Evolutionary conservation across 1,284 basidiomycete species (phyloP).

Genomic region (Cryptococcus neoformans): DNA sequence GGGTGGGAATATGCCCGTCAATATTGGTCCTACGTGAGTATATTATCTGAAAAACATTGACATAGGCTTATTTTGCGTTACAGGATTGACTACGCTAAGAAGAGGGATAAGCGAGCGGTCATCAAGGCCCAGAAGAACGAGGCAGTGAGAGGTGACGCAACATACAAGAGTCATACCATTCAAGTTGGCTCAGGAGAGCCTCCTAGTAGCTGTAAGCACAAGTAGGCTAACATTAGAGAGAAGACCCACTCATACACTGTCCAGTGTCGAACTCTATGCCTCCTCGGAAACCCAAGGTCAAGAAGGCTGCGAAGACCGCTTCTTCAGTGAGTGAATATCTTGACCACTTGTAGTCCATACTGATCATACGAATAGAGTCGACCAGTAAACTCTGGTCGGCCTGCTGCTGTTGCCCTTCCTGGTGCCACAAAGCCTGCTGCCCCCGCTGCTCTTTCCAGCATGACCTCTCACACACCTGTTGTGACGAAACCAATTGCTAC

Average conservation of each 20-base stretch:
- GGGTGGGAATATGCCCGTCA: slow-evolving; percentile 69
- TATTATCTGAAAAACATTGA: neutral
- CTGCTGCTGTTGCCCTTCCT: slow-evolving; percentile 42
- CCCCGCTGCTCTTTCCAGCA: slow-evolving; percentile 33
- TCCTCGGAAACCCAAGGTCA: slow-evolving; percentile 66
- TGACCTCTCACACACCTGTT: slow-evolving; percentile 23
- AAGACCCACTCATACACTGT: slow-evolving; percentile 9
- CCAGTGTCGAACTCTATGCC: slow-evolving; percentile 72
- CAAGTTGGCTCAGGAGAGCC: slow-evolving; percentile 87
- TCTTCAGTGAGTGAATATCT: slow-evolving; percentile 6
- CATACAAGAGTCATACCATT: slow-evolving; percentile 93
- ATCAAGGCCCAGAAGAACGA: slow-evolving; percentile 93
- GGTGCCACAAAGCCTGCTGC: slow-evolving; percentile 48
- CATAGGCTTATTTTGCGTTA: slow-evolving; percentile 2
- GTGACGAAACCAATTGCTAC: slow-evolving; percentile 22
- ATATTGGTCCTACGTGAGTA: slow-evolving; percentile 71
- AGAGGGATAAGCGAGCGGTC: slow-evolving; percentile 90
- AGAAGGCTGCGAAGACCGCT: slow-evolving; percentile 15
- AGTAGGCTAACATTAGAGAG: neutral
- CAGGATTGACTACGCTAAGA: slow-evolving; percentile 87
- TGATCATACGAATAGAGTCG: neutral
- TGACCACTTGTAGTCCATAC: no score
- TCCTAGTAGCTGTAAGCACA: slow-evolving; percentile 56
- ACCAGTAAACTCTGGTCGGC: slow-evolving; percentile 14
- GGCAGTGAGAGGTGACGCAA: slow-evolving; percentile 71